Conservation (phyloP, 176 grass and related monocot species). For the Triticum turgidum region DNA sequence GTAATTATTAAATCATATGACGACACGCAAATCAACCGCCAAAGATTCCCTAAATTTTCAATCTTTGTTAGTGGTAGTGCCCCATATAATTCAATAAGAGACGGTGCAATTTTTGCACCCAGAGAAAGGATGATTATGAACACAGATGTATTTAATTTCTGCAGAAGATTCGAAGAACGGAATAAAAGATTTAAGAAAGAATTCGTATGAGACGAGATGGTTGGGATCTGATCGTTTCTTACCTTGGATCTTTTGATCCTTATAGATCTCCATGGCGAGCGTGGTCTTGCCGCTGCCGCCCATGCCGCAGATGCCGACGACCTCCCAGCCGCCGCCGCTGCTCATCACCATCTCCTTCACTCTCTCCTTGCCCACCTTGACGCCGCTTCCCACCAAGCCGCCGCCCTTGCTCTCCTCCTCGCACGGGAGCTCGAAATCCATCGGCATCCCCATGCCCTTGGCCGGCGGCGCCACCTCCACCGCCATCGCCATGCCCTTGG, state of each 20-base stretch:
- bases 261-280: conserved; percentile 88
- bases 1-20: conserved; percentile 31
- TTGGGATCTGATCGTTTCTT: conserved; percentile 23
- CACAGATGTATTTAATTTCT: not conserved
- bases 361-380: conserved; percentile 67
- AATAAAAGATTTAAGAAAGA: not conserved
- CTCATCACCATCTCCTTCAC: conserved; percentile 94
- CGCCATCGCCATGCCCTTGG: not conserved
- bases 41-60: conserved; percentile 26
- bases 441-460: not conserved
- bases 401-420: not conserved
- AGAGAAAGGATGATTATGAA: not conserved
- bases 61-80: not conserved
- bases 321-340: conserved; percentile 46
- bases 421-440: conserved; percentile 26
- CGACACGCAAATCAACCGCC: conserved; percentile 25
- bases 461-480: not conserved
- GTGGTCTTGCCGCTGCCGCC: conserved; percentile 99
- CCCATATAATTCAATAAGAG: conserved; percentile 17
- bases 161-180: not conserved
- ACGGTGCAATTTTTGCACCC: not conserved
- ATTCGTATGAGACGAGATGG: not conserved
- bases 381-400: conserved; percentile 42
- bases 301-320: conserved; percentile 89
- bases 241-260: conserved; percentile 81